Base-by-base conservation (phyloP, 805 yeast genomes). In the Lachancea nothofagi region DNA sequence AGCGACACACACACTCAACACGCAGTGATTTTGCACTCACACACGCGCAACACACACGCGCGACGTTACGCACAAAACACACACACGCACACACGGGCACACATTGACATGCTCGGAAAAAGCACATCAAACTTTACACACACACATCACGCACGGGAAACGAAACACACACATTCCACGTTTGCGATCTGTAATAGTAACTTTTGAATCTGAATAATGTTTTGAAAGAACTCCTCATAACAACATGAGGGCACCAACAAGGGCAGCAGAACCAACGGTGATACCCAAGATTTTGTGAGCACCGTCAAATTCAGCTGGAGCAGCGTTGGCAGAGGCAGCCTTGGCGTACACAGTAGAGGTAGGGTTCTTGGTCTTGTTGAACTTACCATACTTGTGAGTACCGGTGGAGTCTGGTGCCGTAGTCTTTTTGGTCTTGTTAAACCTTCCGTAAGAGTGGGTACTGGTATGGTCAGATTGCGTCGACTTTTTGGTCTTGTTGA, bases 301-400 rank as follows among this genome's bases (percentile, higher is more conserved):
- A 39, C 50, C 50, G 29, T 29, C 40, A 29, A 45, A 44, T 44
- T 46, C 47, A 9, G 49, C 36, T 17, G 46, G 40, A 20, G 36
- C 46, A 32, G 50, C 61, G 40, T 54, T 54, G 20, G 39, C 48
- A 17, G 55, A 43, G 27, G 49, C 59, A 29, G 36, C 54, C 29
- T 47, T 53, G 29, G 33, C 41, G 18, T 45, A 33, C 50, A 46
- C 42, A 13, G 64, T 48, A 13, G 62, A 44, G 6, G 54, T 40
- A 10, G 64, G 51, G 33, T 63, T 51, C 18, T 48, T 45, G 33
- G 62, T 59, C 54, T 70, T 67, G 60, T 69, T 68, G 66, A 75
- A 70, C 55, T 69, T 69, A 49, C 83, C 84, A 48, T 66, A 67
- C 45, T 61, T 71, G 67, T 77, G 82, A 41, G 83, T 77, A 46